Evolutionary conservation across 2,329 filamentous ascomycete species (phyloP).

Genomic region (Fusarium pininemorale): DNA sequence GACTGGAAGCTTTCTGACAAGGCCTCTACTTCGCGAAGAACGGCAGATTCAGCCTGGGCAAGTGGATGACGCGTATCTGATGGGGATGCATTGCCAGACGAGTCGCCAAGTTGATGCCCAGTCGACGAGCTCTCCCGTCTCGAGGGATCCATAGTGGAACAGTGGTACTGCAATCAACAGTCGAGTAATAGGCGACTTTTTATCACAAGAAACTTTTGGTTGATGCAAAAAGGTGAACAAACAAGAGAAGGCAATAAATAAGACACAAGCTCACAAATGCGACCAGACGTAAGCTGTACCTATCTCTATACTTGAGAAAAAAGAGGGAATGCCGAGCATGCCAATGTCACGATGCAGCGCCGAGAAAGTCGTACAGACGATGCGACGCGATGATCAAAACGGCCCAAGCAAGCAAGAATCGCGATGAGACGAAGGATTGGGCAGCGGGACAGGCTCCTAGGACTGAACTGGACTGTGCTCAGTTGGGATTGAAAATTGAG

Average conservation of each 20-base stretch:
- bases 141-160: slow-evolving; percentile 56
- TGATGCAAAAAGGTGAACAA: slow-evolving; percentile 7
- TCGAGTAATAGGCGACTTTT: slow-evolving; percentile 1
- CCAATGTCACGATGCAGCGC: slow-evolving; percentile 37
- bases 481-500: slow-evolving; percentile 17
- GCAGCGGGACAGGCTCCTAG: not conserved
- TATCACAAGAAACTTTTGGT: slow-evolving; percentile 14
- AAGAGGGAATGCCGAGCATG: slow-evolving; percentile 43
- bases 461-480: not conserved
- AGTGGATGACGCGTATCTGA: slow-evolving; percentile 59
- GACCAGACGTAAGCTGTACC: slow-evolving; percentile 10
- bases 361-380: slow-evolving; percentile 23
- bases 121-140: slow-evolving; percentile 46
- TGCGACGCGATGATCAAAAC: slow-evolving; percentile 25
- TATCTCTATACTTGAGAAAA: slow-evolving; percentile 22
- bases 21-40: slow-evolving; percentile 53
- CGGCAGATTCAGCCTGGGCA: slow-evolving; percentile 48
- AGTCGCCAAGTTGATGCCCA: slow-evolving; percentile 50
- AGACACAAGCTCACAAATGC: slow-evolving; percentile 2
- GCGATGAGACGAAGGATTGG: slow-evolving; percentile 10
- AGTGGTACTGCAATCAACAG: slow-evolving; percentile 8
- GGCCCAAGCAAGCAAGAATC: slow-evolving; percentile 20
- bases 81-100: slow-evolving; percentile 55
- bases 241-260: slow-evolving; percentile 2
- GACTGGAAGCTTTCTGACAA: slow-evolving; percentile 66